These are phyloP conservation scores for Umbellularia californica DNA, from an alignment of 164 flowering plant species.

Conservation along the genomic window DNA sequence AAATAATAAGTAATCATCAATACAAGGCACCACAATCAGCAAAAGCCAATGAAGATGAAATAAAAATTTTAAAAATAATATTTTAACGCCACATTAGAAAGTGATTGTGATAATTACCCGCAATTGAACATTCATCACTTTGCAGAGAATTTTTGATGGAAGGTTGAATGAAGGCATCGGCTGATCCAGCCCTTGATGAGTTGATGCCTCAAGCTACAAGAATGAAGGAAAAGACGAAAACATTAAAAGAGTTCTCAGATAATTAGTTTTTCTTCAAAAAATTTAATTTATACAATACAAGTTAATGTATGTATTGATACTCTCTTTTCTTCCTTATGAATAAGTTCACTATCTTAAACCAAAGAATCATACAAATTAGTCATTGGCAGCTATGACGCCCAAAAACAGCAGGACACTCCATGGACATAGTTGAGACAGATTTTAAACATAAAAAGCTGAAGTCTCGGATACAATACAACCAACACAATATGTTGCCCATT, in stretches of 20 bases:
- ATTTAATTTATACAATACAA: not conserved
- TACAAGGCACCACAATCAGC: not conserved
- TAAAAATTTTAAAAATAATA: not conserved
- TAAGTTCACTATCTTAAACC: too few species aligned
- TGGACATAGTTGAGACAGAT: too few species aligned
- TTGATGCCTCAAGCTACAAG: constrained; percentile 83
- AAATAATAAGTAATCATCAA: constrained; percentile 1
- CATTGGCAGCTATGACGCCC: too few species aligned
- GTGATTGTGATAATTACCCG: constrained; percentile 39
- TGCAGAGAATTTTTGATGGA: constrained; percentile 88
- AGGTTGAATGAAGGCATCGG: constrained; percentile 79
- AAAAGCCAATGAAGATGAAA: not conserved
- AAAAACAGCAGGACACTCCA: too few species aligned
- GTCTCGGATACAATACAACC: too few species aligned
- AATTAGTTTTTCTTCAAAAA: not conserved
- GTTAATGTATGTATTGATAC: not conserved
- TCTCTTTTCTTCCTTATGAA: too few species aligned
- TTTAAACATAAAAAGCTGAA: too few species aligned
- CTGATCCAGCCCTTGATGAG: constrained; percentile 70
- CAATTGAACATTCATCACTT: constrained; percentile 71
- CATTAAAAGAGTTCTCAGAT: not conserved
- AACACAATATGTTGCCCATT: too few species aligned
- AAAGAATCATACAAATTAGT: too few species aligned
- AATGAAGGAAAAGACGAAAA: not conserved
- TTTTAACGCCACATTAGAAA: not conserved